Evolutionary conservation across 2,329 filamentous ascomycete genomes (phyloP).

Genomic region (Xylariaceae sp.): DNA sequence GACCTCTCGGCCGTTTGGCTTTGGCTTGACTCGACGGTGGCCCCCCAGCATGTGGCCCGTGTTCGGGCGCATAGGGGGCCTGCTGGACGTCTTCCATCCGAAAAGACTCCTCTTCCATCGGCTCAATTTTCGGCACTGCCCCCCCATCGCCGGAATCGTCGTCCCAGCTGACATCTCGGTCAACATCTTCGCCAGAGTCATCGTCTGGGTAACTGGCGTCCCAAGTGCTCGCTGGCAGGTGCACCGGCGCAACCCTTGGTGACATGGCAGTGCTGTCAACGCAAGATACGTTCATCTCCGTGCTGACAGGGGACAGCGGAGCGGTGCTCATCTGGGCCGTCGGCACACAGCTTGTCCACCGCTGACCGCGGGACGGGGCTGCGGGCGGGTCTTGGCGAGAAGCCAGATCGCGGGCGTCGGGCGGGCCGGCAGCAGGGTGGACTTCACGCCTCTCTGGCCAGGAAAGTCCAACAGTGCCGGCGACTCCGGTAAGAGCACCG

Average conservation of each 20-base stretch:
- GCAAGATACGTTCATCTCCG: constrained; percentile 39
- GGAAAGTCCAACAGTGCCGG: constrained; percentile 37
- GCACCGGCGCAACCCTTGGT: constrained; percentile 40
- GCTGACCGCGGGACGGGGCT: constrained; percentile 31
- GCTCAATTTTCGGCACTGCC: constrained; percentile 51
- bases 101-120: constrained; percentile 50
- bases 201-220: constrained; percentile 35
- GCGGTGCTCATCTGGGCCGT: constrained; percentile 36
- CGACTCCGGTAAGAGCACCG: constrained; percentile 36
- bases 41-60: constrained; percentile 17
- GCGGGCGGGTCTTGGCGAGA: constrained; percentile 38
- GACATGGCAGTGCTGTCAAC: constrained; percentile 34
- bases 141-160: constrained; percentile 41
- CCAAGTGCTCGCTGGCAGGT: constrained; percentile 45
- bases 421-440: not conserved
- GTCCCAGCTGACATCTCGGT: constrained; percentile 44
- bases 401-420: constrained; percentile 26
- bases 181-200: constrained; percentile 31
- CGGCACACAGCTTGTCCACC: constrained; percentile 31
- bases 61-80: constrained; percentile 32
- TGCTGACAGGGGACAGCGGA: constrained; percentile 50
- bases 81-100: constrained; percentile 48
- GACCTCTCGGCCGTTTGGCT: constrained; percentile 64
- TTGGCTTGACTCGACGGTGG: constrained; percentile 33
- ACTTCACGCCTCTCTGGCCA: constrained; percentile 42